Base-by-base conservation (phyloP, 1,284 basidiomycete genomes). In the Marasmius fiardii region DNA sequence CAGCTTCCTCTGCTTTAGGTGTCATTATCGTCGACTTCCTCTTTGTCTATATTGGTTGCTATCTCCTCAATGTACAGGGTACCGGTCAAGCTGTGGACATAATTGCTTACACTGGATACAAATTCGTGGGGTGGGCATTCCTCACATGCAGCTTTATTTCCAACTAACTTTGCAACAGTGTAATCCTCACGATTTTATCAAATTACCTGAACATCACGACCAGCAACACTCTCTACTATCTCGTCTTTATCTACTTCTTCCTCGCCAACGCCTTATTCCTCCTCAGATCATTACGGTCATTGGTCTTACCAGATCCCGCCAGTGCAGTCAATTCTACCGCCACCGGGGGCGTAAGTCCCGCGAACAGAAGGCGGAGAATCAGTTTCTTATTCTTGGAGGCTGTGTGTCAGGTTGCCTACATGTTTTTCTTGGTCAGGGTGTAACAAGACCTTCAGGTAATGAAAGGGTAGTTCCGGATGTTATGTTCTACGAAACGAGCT, bases 261-360 rank as follows among this genome's bases (percentile, higher is more conserved):
- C 74, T 88, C 31, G 91, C 95, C 18, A 96, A 95, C 60, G 93
- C 90, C 0, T 96, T 98, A 74, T 98, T 99, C 82, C 76, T 98
- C 49, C 53, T 61, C 7, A 57, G 59, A 10, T 61, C 59, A 18
- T 53, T 61, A n/a, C 51, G 59, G 3, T 58, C 57, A 8, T 34
- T 58, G 5, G 54, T 61, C 12, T 44, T 61, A 4, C 59, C 59
- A 1, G 56, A 58, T 31, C 48, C 56, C 12, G 24, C 57, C 5
- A 53, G 44, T 24, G 12, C 41, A 7, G 50, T 51, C 11, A 57
- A 51, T 31, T 50, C 59, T 5, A 58, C 65, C 65, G 68, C 64
- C 69, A 73, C 57, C 71, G 43, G 43, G 3, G 43, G 43, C 43
- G 73, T 26, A 68, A 72, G 43, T 52, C 63, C 43, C 49, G 60